Conservation (phyloP, 352 stramenopile species). For the Pythium dissotocum region DNA sequence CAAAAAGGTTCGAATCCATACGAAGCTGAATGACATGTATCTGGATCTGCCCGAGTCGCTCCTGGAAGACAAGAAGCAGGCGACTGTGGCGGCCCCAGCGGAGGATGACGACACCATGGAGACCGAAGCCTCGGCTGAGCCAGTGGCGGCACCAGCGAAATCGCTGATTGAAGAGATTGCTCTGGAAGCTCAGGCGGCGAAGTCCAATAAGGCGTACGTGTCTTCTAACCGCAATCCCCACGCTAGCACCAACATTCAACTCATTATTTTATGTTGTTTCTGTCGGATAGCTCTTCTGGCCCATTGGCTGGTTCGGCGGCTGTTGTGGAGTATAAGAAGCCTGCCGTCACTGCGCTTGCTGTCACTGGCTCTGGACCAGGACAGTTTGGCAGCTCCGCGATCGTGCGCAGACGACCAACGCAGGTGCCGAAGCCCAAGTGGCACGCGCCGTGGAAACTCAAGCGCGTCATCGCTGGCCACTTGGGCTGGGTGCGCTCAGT, state of each 20-base stretch:
- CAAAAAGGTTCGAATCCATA: constrained; percentile 72
- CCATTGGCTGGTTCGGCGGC: constrained; percentile 30
- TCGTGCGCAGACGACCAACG: constrained; percentile 76
- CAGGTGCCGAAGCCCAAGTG: constrained; percentile 96
- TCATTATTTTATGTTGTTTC: background rate
- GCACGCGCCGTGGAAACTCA: constrained; percentile 99
- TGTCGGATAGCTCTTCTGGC: background rate
- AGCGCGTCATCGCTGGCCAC: constrained; percentile 94
- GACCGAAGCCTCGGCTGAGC: constrained; percentile 8
- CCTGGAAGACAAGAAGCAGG: constrained; percentile 35
- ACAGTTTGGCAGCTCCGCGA: constrained; percentile 57
- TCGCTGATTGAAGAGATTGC: constrained; percentile 60
- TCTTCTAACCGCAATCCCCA: background rate
- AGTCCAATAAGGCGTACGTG: constrained; percentile 54
- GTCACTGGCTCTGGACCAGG: constrained; percentile 20
- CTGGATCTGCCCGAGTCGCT: constrained; percentile 58
- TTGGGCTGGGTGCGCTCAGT: constrained; percentile 97
- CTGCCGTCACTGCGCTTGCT: constrained; percentile 33
- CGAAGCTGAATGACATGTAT: constrained; percentile 65
- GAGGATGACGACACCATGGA: constrained; percentile 7
- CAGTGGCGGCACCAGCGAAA: constrained; percentile 12
- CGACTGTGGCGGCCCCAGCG: constrained; percentile 2
- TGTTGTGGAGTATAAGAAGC: constrained; percentile 68
- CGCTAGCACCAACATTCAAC: background rate
- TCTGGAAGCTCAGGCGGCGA: constrained; percentile 54